Evolutionary conservation across 768 basidiomycete species (phyloP).

Genomic region (Lactarius akahatsu): DNA sequence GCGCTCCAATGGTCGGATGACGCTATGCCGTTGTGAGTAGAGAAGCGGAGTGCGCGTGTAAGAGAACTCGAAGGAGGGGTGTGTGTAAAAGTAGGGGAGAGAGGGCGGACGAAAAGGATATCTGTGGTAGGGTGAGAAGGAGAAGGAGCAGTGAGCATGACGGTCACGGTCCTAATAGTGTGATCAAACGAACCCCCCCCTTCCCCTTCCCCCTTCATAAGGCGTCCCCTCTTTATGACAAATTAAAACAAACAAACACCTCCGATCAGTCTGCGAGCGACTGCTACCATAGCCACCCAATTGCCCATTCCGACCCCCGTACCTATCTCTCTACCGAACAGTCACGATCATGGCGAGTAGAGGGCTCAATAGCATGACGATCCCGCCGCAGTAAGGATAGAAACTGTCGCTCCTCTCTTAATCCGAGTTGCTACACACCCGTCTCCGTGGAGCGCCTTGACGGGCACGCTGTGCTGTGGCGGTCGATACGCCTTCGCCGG

Average conservation of each 20-base stretch:
- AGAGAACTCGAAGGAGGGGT: background rate
- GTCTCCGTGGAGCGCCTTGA: conserved; percentile 1
- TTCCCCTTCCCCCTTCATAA: background rate
- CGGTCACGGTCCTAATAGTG: background rate
- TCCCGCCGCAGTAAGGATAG: background rate
- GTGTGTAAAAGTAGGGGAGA: background rate
- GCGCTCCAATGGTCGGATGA: conserved; percentile 11
- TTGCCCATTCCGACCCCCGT: too few relatives aligned
- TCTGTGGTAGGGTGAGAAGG: conserved; percentile 12
- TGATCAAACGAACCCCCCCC: background rate
- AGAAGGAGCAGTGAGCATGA: background rate
- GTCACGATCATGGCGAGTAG: too few relatives aligned
- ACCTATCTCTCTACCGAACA: too few relatives aligned
- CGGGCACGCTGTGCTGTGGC: background rate
- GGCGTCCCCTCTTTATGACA: too few relatives aligned
- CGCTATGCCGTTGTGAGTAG: conserved; percentile 11
- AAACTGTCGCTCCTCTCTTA: background rate
- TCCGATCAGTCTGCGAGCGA: too few relatives aligned
- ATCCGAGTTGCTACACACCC: background rate
- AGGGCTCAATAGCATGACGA: background rate
- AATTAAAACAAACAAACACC: background rate
- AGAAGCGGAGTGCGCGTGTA: conserved; percentile 23
- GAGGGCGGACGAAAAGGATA: background rate
- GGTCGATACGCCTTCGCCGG: background rate
- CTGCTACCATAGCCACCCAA: too few relatives aligned